Conservation (phyloP, 768 basidiomycete species). For the Lactarius pseudohatsudake region DNA sequence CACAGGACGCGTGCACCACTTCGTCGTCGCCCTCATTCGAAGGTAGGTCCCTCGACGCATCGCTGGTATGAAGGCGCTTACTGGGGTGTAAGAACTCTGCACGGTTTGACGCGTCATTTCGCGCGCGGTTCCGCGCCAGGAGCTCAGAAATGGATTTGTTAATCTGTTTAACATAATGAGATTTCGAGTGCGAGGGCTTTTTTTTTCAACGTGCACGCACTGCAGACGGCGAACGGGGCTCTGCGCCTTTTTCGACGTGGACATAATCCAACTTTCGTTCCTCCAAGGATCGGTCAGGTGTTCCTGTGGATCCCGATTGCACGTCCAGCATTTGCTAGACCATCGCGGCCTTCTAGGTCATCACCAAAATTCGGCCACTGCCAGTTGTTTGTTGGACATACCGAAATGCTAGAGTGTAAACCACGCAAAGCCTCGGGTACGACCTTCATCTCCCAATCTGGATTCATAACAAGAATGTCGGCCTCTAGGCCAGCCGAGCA, state of each 20-base stretch:
- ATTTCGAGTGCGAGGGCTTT: not conserved
- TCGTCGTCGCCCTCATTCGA: constrained; percentile 31
- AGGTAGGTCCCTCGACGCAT: not conserved
- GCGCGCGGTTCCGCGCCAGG: constrained; percentile 65
- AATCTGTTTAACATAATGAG: constrained; percentile 38
- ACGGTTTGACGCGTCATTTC: constrained; percentile 76
- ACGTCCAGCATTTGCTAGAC: constrained; percentile 24
- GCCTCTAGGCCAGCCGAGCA: constrained; percentile 32
- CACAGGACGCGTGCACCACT: constrained; percentile 53
- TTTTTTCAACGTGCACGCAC: constrained; percentile 42
- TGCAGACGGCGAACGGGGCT: constrained; percentile 55
- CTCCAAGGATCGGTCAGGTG: constrained; percentile 46
- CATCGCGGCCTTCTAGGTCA: constrained; percentile 20
- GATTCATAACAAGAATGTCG: constrained; percentile 36
- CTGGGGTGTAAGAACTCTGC: constrained; percentile 67
- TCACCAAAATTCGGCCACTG: constrained; percentile 18
- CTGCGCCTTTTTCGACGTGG: constrained; percentile 45
- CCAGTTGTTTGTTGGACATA: constrained; percentile 18
- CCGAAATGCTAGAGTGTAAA: constrained; percentile 29
- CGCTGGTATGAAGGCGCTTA: constrained; percentile 46
- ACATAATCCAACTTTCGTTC: constrained; percentile 68
- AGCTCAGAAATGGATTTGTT: constrained; percentile 72
- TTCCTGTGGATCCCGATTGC: constrained; percentile 34
- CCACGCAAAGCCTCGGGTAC: constrained; percentile 31
- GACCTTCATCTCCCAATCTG: constrained; percentile 31